phyloP scores from a whole-genome alignment of 208 protist genomes.

The Trypanosoma conorhini region DNA sequence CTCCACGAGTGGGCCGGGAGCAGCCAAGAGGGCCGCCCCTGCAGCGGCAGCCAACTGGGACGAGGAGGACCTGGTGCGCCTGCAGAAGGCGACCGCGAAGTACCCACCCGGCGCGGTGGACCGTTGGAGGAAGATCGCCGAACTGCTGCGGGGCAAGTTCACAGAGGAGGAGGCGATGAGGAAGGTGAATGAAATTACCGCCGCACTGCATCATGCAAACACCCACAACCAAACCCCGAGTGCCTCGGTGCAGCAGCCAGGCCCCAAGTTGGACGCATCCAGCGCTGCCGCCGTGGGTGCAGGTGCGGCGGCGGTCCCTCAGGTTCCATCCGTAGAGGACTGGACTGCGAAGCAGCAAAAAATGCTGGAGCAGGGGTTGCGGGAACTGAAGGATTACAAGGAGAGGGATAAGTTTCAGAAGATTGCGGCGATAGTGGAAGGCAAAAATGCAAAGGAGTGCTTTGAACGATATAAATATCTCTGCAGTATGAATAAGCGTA shows the following conservation, averaged over 20 bases:
- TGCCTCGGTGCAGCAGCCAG: conserved; percentile 15
- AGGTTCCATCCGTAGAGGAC: conserved; percentile 52
- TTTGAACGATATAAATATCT: conserved; percentile 96
- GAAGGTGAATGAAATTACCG: conserved; percentile 89
- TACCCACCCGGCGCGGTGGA: conserved; percentile 92
- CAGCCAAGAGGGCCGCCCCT: background rate
- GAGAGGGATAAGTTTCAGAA: conserved; percentile 96
- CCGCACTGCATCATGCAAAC: conserved; percentile 44
- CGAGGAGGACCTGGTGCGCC: conserved; percentile 89
- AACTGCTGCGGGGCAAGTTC: conserved; percentile 71
- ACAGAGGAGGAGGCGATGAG: conserved; percentile 90
- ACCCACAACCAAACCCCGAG: conserved; percentile 17
- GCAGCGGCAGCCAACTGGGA: conserved; percentile 67
- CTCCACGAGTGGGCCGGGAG: conserved; percentile 14
- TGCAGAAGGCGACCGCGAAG: conserved; percentile 94
- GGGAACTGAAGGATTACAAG: conserved; percentile 92
- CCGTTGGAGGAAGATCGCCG: conserved; percentile 92
- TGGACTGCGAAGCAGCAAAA: conserved; percentile 96
- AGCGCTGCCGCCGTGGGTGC: background rate
- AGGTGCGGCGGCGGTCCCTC: conserved; percentile 1
- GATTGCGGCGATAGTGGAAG: conserved; percentile 91
- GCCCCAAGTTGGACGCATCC: background rate
- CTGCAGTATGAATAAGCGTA: conserved; percentile 89
- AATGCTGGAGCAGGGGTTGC: conserved; percentile 92
- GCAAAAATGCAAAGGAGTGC: conserved; percentile 96